A percentile compares a stretch with the other conserved stretches of the same genome.
Conservation (phyloP, 1,284 basidiomycete genomes). For the Albatrellus sp. region DNA sequence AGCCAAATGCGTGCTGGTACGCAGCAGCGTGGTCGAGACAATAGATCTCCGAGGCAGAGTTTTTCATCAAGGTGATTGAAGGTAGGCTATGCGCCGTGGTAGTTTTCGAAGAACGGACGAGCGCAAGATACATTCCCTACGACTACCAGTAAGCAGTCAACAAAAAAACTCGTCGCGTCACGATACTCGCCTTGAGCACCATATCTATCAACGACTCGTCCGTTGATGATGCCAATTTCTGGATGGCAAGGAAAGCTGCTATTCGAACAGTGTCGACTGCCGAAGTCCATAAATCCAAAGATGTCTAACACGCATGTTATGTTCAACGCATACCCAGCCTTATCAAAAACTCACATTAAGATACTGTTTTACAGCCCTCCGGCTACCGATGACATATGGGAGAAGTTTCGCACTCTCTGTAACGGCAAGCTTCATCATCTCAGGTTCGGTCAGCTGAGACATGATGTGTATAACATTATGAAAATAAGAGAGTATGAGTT, state of each 20-base stretch:
- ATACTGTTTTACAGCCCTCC: constrained; percentile 76
- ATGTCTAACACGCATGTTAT: constrained; percentile 37
- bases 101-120: constrained; percentile 74
- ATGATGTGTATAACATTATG: constrained; percentile 75
- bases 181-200: constrained; percentile 64
- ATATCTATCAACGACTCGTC: constrained; percentile 80
- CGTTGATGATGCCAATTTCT: constrained; percentile 68
- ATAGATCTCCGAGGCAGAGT: constrained; percentile 90
- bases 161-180: neutral
- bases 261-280: constrained; percentile 79
- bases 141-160: neutral
- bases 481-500: constrained; percentile 83
- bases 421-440: constrained; percentile 62
- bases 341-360: constrained; percentile 49
- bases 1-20: constrained; percentile 95
- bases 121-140: constrained; percentile 75
- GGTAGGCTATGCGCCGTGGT: constrained; percentile 84
- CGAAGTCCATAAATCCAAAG: constrained; percentile 75
- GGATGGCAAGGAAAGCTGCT: constrained; percentile 78
- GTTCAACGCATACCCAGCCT: neutral
- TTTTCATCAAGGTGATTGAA: constrained; percentile 97
- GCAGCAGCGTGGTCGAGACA: constrained; percentile 61
- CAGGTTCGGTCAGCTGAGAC: constrained; percentile 61
- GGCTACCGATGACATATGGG: constrained; percentile 74
- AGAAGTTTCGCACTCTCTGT: constrained; percentile 77